Evolutionary conservation across 225 moss, liverwort and hornwort genomes (phyloP).

Genomic region (Pseudoscleropodium purum): DNA sequence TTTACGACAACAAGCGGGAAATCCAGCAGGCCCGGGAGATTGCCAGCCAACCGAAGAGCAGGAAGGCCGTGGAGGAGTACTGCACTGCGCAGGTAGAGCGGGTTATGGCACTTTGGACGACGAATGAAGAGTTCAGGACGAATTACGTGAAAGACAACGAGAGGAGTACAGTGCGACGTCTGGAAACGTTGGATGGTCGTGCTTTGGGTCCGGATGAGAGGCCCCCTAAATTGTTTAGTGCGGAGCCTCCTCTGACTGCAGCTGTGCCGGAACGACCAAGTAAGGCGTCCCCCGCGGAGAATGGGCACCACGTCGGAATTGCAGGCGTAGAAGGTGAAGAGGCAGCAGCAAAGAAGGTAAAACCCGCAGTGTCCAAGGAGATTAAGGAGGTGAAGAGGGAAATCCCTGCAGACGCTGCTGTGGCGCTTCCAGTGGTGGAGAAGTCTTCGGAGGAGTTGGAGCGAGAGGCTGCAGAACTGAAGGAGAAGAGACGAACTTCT

Average conservation of each 20-base stretch:
- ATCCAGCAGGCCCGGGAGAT: neutral
- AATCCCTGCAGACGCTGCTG: neutral
- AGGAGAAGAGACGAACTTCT: constrained; percentile 48
- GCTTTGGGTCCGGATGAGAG: constrained; percentile 54
- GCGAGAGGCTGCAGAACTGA: constrained; percentile 42
- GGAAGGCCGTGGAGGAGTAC: constrained; percentile 49
- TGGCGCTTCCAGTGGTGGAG: neutral
- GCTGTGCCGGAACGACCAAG: neutral
- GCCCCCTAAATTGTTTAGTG: neutral
- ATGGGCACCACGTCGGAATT: neutral
- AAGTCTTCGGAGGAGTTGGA: constrained; percentile 25
- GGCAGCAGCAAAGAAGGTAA: neutral
- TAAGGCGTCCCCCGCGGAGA: neutral
- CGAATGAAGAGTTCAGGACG: constrained; percentile 40
- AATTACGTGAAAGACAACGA: constrained; percentile 69
- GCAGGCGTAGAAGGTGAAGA: neutral
- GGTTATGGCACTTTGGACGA: constrained; percentile 55
- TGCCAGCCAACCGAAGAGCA: constrained; percentile 1
- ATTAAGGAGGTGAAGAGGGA: neutral
- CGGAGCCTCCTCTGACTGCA: neutral
- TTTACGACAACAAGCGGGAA: constrained; percentile 4
- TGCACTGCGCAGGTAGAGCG: constrained; percentile 68
- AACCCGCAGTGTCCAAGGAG: neutral
- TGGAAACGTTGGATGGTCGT: constrained; percentile 64
- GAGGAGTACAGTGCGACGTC: constrained; percentile 56